phyloP scores from a whole-genome alignment of 768 basidiomycete genomes.

The Cystofilobasidium bisporidii region DNA sequence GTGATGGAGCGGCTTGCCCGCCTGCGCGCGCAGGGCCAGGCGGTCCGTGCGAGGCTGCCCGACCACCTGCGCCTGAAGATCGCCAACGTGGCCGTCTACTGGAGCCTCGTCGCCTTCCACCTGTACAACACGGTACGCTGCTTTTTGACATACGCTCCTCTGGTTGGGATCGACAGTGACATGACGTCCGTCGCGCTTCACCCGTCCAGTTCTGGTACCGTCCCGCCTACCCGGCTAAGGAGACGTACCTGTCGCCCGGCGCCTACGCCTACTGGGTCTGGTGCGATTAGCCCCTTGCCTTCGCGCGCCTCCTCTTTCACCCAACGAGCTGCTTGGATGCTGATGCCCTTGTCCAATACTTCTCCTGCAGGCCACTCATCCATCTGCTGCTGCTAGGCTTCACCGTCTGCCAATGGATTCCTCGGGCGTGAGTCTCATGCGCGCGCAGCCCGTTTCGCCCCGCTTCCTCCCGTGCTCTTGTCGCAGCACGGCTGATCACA shows the following conservation, averaged over 20 bases:
- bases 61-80: conserved; percentile 21
- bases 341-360: neutral
- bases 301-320: neutral
- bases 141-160: no score
- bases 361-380: conserved; percentile 59
- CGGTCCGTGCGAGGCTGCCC: neutral
- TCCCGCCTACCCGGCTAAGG: conserved; percentile 43
- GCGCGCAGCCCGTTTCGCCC: no score
- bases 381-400: conserved; percentile 85
- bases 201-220: conserved; percentile 13
- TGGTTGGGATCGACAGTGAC: no score
- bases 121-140: conserved; percentile 19
- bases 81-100: conserved; percentile 18
- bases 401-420: conserved; percentile 50
- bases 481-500: no score
- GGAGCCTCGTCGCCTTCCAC: conserved; percentile 20
- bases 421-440: neutral
- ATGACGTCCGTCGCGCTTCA: no score
- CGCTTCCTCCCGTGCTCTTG: no score
- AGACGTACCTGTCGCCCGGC: conserved; percentile 90
- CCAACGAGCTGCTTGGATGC: neutral
- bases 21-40: neutral
- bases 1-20: neutral
- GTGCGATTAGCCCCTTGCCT: conserved; percentile 43
- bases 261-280: conserved; percentile 87